Base-by-base conservation (phyloP, 768 basidiomycete species). In the Podaxis carcinomalis region DNA sequence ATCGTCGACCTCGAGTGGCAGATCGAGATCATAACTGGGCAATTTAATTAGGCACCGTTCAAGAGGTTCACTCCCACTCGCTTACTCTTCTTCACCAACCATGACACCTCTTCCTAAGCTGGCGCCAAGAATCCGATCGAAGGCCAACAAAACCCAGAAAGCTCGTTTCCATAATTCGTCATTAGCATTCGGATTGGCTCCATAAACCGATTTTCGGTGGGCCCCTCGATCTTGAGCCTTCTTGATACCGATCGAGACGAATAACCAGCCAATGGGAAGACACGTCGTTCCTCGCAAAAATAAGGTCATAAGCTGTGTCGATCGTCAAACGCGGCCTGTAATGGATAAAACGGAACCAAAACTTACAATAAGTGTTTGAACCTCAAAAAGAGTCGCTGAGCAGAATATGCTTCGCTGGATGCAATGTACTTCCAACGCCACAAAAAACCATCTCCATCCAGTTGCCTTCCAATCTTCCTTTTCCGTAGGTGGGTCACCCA, bases 1-100 rank as follows among this genome's bases (percentile, higher is more conserved):
- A 66, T 89, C 88, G 64, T 95, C 91, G 13, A 93, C 87, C 70
- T 93, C 91, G 11, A 90, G 78, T 42, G 91, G 91, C 36, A 90
- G 74, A 50, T 92, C 92, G 27, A 89, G 75, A 69, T 95, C 93
- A 68, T 92, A 92, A 70, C 92, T 94, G 64, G 14, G n/a, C 63
- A 40, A 42, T 35, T n/a, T 44, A 50, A 49, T 61, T 56, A 59
- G 42, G 56, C 46, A 27, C 16, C 21, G 32, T 19, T 11, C 56
- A 55, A 61, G 55, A 37, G 50, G 51, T 40, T 1, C 19, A 4
- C 5, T 13, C 10, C 25, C 13, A 32, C 42, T 16, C 11, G 69
- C 82, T 73, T 62, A 90, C 88, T 90, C 88, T 75, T 89, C 88
- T 68, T 89, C 85, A 27, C 79, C 79, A 37, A 83, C 69, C 37